phyloP scores from a whole-genome alignment of 2,329 filamentous ascomycete genomes.

The Ceratocystis destructans region DNA sequence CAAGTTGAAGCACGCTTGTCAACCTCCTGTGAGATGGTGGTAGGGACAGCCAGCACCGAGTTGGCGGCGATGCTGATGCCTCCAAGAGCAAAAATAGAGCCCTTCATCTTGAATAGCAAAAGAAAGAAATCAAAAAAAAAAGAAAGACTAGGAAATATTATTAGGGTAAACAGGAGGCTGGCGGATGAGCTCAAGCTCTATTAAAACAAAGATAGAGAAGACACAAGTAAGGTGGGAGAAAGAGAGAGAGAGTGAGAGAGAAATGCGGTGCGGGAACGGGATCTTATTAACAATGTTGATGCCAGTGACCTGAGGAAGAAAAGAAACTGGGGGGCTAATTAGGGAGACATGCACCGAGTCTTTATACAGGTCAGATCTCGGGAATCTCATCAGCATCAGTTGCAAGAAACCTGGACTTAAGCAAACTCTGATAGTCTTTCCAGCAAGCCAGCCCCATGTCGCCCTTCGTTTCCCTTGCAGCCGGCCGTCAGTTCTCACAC shows the following conservation, averaged over 20 bases:
- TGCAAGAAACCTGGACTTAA: background rate
- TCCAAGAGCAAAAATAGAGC: constrained; percentile 10
- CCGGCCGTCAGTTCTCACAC: background rate
- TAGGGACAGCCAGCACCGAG: constrained; percentile 15
- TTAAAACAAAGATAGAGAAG: background rate
- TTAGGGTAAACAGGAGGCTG: background rate
- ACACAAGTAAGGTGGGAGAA: background rate
- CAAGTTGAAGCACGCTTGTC: constrained; percentile 20
- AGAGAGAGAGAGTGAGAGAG: constrained; percentile 10
- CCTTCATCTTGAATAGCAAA: constrained; percentile 18
- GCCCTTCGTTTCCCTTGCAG: constrained; percentile 9
- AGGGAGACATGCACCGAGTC: constrained; percentile 8
- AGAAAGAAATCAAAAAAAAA: constrained; percentile 6
- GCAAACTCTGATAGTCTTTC: background rate
- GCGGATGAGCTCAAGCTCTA: background rate
- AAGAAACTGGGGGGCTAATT: constrained; percentile 5
- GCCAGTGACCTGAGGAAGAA: constrained; percentile 13
- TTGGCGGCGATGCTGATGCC: constrained; percentile 13
- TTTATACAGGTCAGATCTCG: constrained; percentile 13
- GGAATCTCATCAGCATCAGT: background rate
- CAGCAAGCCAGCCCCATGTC: constrained; percentile 1
- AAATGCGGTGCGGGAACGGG: constrained; percentile 17
- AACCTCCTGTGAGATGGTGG: constrained; percentile 21
- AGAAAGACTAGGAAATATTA: background rate
- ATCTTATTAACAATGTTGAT: constrained; percentile 11